A percentile compares a stretch with the other conserved stretches of the same genome.
Conservation (phyloP, 352 stramenopile genomes). For the Phytophthora podocarpi region DNA sequence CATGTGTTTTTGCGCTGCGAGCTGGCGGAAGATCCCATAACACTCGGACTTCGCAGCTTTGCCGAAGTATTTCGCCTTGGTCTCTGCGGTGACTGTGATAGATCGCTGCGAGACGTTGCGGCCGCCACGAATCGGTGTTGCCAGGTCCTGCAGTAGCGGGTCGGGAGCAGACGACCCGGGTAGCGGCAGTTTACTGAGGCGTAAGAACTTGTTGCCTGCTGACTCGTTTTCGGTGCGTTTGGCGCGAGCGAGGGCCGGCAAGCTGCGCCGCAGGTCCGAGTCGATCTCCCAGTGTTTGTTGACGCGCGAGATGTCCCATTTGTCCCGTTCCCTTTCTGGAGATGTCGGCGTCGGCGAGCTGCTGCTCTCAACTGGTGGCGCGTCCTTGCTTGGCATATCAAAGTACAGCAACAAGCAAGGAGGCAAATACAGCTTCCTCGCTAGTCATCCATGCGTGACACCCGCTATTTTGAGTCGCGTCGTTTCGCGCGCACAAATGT, state of each 20-base stretch:
- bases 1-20: conserved; percentile 71
- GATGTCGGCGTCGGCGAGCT: background rate
- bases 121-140: conserved; percentile 24
- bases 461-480: conserved; percentile 23
- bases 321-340: conserved; percentile 7
- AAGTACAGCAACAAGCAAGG: background rate
- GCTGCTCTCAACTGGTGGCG: background rate
- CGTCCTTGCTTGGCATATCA: conserved; percentile 25
- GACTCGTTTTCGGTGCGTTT: conserved; percentile 57
- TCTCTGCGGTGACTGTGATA: conserved; percentile 52
- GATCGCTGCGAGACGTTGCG: conserved; percentile 38
- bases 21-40: conserved; percentile 71
- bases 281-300: conserved; percentile 83
- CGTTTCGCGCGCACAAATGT: conserved; percentile 27
- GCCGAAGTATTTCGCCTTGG: conserved; percentile 76
- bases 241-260: conserved; percentile 60
- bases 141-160: conserved; percentile 37
- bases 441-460: background rate
- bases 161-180: conserved; percentile 35
- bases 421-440: background rate
- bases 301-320: conserved; percentile 75
- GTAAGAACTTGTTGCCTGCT: conserved; percentile 64
- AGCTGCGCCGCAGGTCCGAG: conserved; percentile 51
- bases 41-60: conserved; percentile 52
- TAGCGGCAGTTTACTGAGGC: conserved; percentile 60